Conservation (phyloP, 352 stramenopile genomes). For the Phytophthora citricola region DNA sequence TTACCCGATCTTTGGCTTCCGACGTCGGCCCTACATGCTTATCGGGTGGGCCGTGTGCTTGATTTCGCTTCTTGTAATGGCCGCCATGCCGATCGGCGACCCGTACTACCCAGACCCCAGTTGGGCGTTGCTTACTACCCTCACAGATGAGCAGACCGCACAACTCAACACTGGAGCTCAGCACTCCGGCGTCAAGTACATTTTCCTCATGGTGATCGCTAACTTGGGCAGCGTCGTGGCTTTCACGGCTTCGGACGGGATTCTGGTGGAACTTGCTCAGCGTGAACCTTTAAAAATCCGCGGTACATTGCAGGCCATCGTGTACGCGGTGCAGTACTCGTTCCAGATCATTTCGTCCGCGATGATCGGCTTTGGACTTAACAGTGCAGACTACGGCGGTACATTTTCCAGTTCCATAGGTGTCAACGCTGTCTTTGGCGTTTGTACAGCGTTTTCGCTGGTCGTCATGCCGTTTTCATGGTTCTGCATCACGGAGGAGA, state of each 20-base stretch:
- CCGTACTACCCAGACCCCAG: slow-evolving; percentile 37
- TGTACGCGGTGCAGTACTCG: slow-evolving; percentile 39
- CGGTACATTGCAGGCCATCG: slow-evolving; percentile 36
- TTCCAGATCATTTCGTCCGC: slow-evolving; percentile 35
- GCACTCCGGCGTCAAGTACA: slow-evolving; percentile 44
- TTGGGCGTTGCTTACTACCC: slow-evolving; percentile 14
- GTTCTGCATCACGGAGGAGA: slow-evolving; percentile 42
- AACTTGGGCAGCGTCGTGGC: slow-evolving; percentile 69
- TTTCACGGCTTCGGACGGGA: slow-evolving; percentile 60
- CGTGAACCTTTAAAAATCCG: slow-evolving; percentile 36
- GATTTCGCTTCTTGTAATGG: slow-evolving; percentile 34
- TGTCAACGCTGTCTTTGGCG: slow-evolving; percentile 37
- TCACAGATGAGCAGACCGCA: slow-evolving; percentile 21
- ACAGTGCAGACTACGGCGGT: slow-evolving; percentile 45
- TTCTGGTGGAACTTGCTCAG: slow-evolving; percentile 52
- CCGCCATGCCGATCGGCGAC: slow-evolving; percentile 30
- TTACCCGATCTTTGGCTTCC: slow-evolving; percentile 51
- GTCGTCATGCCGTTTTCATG: slow-evolving; percentile 35
- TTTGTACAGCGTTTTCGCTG: slow-evolving; percentile 29
- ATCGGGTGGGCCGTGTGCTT: slow-evolving; percentile 47
- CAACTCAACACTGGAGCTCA: slow-evolving; percentile 39
- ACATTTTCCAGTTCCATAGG: slow-evolving; percentile 39
- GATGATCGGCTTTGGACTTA: slow-evolving; percentile 44
- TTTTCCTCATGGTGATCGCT: slow-evolving; percentile 63
- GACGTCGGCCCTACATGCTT: slow-evolving; percentile 41